These are phyloP conservation scores for Sclerotinia subarctica DNA, from an alignment of 2,329 filamentous ascomycete species.

Conservation along the genomic window DNA sequence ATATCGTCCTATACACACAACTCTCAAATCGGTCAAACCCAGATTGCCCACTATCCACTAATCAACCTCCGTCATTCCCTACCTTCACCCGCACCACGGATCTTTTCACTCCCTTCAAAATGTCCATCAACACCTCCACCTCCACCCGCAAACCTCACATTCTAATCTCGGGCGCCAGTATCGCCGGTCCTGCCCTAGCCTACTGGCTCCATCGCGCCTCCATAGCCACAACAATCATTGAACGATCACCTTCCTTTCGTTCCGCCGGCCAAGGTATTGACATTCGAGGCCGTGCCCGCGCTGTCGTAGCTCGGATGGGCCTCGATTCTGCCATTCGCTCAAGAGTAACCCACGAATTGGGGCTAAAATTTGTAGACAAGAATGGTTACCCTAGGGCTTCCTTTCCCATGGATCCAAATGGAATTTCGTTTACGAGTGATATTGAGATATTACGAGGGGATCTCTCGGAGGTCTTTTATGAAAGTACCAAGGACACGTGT, in stretches of 20 bases:
- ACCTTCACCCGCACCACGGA: not conserved
- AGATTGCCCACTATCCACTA: not conserved
- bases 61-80: too few species aligned
- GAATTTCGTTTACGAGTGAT: conserved; percentile 42
- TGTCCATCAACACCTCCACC: not conserved
- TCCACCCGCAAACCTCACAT: conserved; percentile 22
- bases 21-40: not conserved
- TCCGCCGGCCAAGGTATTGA: conserved; percentile 53
- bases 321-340: conserved; percentile 42
- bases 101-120: not conserved
- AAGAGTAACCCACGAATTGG: conserved; percentile 43
- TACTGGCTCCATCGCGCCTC: conserved; percentile 47
- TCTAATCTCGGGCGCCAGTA: conserved; percentile 40
- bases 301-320: conserved; percentile 42
- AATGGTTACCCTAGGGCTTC: conserved; percentile 41
- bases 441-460: conserved; percentile 47
- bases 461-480: conserved; percentile 42
- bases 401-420: conserved; percentile 37
- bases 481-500: conserved; percentile 36
- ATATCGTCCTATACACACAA: not conserved
- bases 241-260: conserved; percentile 44
- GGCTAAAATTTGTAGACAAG: conserved; percentile 43
- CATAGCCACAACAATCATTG: conserved; percentile 42
- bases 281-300: conserved; percentile 44
- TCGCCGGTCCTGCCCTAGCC: conserved; percentile 45